Percentiles rank a stretch among this genome's conserved stretches.
Conservation (phyloP, 2,329 filamentous ascomycete species). For the Paecilomyces variotii region DNA sequence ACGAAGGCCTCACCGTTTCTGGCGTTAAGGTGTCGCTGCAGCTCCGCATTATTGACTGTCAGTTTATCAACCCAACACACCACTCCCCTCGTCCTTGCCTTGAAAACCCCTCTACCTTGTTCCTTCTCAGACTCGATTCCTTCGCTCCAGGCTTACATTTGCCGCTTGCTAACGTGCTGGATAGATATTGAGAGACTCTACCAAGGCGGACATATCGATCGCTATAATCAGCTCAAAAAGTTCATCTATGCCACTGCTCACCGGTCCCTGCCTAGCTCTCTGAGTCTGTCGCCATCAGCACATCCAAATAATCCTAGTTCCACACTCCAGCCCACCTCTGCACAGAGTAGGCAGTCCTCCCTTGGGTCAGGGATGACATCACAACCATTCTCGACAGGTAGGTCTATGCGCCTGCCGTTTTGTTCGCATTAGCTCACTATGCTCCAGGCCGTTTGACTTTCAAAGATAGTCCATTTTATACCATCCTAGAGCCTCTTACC, state of each 20-base stretch:
- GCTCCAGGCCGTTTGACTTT: constrained; percentile 44
- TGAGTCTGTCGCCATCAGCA: constrained; percentile 14
- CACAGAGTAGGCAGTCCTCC: constrained; percentile 19
- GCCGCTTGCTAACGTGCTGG: background rate
- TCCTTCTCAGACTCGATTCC: background rate
- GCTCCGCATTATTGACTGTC: constrained; percentile 68
- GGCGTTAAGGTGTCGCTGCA: constrained; percentile 83
- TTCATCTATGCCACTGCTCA: constrained; percentile 23
- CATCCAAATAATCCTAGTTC: constrained; percentile 19
- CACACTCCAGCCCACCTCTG: constrained; percentile 14
- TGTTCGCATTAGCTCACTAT: constrained; percentile 23
- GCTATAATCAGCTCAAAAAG: constrained; percentile 24
- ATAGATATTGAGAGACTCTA: constrained; percentile 21
- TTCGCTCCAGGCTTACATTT: background rate
- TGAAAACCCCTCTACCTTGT: constrained; percentile 49
- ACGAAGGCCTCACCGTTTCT: constrained; percentile 66
- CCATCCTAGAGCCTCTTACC: constrained; percentile 58
- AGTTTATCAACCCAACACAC: constrained; percentile 31
- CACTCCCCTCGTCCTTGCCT: constrained; percentile 3
- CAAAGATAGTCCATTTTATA: constrained; percentile 81
- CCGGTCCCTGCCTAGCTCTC: constrained; percentile 19
- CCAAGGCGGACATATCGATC: constrained; percentile 15
- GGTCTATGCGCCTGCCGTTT: constrained; percentile 3
- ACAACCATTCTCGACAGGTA: constrained; percentile 22
- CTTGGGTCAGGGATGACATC: constrained; percentile 23